Base-by-base conservation (phyloP, 2,329 filamentous ascomycete genomes). In the Cladosporium phlei region DNA sequence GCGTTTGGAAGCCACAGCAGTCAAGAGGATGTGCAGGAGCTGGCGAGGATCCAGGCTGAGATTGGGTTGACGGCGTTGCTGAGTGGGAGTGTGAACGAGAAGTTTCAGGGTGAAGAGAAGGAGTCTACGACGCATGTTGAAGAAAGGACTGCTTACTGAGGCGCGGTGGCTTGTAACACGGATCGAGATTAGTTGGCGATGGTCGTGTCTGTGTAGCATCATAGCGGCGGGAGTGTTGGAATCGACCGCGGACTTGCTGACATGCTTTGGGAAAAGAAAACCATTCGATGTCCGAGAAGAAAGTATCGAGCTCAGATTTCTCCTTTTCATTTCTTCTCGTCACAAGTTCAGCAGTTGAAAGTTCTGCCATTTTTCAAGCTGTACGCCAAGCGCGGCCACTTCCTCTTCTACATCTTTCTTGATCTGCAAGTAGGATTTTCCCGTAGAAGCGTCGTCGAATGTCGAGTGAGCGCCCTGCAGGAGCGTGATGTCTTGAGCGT, bases 1-100 rank as follows among this genome's bases (percentile, higher is more conserved):
- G 9, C 46, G 10, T 52, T 52, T 17, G 44, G 37, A 38, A 24
- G 35, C 8, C 35, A 38, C 20, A 38, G 35, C n/a, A 16, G 20
- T 7, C 35, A 38, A 10, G 35, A 22, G 19, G 14, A 25, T 14
- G 9, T 24, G 7, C 14, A 38, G 9, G 35, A 38, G 22, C 35
- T 38, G 6, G 35, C 17, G 9, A 33, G 30, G 9, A 33, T 33
- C 30, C 30, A 33, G 30, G 30, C 30, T 19, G 30, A 33, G 17
- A 33, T 33, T 20, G 30, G 30, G n/a, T 19, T 33, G 4, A 33
- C 30, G 5, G 30, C 9, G 30, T 33, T 20, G 30, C 11, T 33
- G 30, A 33, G 30, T 19, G 20, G 16, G 4, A 19, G 30, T 6
- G 30, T 33, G 16, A 33, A 16, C 10, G 30, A 33, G n/a, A 33